Percentiles rank a stretch among this genome's conserved stretches.
These are phyloP conservation scores for Gorgonomyces haynaldii DNA, from an alignment of 192 early-diverging fungal species.

Conservation along the genomic window DNA sequence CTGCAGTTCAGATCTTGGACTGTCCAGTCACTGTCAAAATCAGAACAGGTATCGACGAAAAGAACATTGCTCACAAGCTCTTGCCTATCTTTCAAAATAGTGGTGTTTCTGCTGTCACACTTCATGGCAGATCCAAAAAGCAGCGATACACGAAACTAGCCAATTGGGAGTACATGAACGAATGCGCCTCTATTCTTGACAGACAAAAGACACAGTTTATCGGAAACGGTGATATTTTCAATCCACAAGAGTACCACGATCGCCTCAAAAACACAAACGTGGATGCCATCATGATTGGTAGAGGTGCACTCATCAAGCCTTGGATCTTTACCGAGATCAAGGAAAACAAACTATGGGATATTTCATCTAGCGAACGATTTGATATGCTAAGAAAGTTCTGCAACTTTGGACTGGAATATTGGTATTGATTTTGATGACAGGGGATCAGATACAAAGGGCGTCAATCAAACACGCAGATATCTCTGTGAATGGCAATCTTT, in stretches of 20 bases:
- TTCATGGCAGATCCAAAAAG: slow-evolving; percentile 85
- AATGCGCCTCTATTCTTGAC: slow-evolving; percentile 26
- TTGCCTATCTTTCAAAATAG: slow-evolving; percentile 54
- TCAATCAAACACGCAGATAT: slow-evolving; percentile 67
- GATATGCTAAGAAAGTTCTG: slow-evolving; percentile 78
- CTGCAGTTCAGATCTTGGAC: slow-evolving; percentile 58
- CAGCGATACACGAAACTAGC: slow-evolving; percentile 85
- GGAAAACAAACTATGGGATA: slow-evolving; percentile 78
- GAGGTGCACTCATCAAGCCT: slow-evolving; percentile 90
- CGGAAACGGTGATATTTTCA: slow-evolving; percentile 63
- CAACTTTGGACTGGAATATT: slow-evolving; percentile 83
- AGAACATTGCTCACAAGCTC: slow-evolving; percentile 59
- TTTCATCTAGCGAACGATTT: slow-evolving; percentile 75
- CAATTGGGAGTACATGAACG: slow-evolving; percentile 83
- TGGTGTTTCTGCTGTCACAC: slow-evolving; percentile 53
- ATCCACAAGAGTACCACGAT: slow-evolving; percentile 70
- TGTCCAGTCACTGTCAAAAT: slow-evolving; percentile 86
- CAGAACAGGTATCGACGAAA: slow-evolving; percentile 59
- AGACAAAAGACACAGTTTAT: slow-evolving; percentile 43
- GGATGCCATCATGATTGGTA: slow-evolving; percentile 85
- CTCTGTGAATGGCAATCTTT: slow-evolving; percentile 42
- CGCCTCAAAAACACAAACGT: slow-evolving; percentile 48
- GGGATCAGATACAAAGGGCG: slow-evolving; percentile 35
- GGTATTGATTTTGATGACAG: slow-evolving; percentile 64
- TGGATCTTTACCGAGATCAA: slow-evolving; percentile 96